Conservation (phyloP, 176 grass and related monocot species). For the Musa schizocarpa region DNA sequence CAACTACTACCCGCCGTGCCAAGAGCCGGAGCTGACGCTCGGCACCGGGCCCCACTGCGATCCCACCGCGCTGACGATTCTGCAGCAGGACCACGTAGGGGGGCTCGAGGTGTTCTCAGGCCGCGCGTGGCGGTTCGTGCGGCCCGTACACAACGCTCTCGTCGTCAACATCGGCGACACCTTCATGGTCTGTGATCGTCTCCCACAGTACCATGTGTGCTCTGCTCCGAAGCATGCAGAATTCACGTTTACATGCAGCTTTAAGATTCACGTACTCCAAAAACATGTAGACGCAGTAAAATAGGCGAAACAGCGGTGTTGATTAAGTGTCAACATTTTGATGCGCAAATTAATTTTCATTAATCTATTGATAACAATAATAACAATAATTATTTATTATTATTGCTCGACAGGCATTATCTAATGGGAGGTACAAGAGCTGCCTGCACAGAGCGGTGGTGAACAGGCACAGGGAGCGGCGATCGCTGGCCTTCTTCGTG, state of each 20-base stretch:
- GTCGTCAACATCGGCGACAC: slow-evolving; percentile 80
- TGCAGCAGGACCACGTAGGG: slow-evolving; percentile 53
- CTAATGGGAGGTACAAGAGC: slow-evolving; percentile 85
- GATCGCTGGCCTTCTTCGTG: slow-evolving; percentile 86
- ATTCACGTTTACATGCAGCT: neutral
- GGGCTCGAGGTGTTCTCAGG: slow-evolving; percentile 63
- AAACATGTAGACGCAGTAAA: too few relatives aligned
- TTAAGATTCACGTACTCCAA: neutral
- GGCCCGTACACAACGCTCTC: slow-evolving; percentile 39
- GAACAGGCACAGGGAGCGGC: slow-evolving; percentile 53
- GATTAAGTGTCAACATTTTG: too few relatives aligned
- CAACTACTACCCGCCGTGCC: slow-evolving; percentile 80
- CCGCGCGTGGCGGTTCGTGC: slow-evolving; percentile 39
- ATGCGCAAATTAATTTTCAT: too few relatives aligned
- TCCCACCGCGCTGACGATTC: slow-evolving; percentile 54
- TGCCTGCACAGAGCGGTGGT: slow-evolving; percentile 88
- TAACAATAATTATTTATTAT: too few relatives aligned
- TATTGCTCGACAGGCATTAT: slow-evolving; percentile 42
- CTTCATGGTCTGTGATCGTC: slow-evolving; percentile 41
- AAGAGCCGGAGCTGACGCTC: slow-evolving; percentile 61
- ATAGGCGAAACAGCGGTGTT: too few relatives aligned
- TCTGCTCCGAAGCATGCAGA: neutral
- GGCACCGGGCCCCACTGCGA: slow-evolving; percentile 85
- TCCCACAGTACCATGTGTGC: neutral
- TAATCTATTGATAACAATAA: too few relatives aligned